Conservation (phyloP, 495 filamentous ascomycete species). For the Penicillium mononematosum region DNA sequence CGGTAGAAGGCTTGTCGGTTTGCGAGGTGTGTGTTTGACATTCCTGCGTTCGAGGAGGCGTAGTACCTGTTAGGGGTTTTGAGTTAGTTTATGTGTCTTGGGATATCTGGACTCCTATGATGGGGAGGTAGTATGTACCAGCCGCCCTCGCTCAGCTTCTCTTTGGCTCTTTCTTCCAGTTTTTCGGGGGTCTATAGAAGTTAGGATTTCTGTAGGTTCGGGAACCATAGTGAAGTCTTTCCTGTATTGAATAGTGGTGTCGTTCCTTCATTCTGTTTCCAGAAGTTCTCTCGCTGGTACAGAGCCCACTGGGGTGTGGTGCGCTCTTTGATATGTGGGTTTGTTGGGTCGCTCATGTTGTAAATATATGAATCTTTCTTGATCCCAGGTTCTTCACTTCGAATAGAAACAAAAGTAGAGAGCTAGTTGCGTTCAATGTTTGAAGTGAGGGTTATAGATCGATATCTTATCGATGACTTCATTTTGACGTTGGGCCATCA, state of each 20-base stretch:
- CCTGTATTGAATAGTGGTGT: slow-evolving; percentile 57
- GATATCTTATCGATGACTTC: slow-evolving; percentile 30
- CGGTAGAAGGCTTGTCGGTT: slow-evolving; percentile 70
- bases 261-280: slow-evolving; percentile 56
- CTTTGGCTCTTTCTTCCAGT: slow-evolving; percentile 57
- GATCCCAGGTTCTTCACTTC: background rate
- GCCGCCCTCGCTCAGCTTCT: slow-evolving; percentile 49
- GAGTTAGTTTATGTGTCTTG: background rate
- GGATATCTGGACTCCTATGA: background rate
- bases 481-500: slow-evolving; percentile 26
- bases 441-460: slow-evolving; percentile 1
- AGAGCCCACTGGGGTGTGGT: slow-evolving; percentile 60
- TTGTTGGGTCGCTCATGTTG: slow-evolving; percentile 55
- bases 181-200: slow-evolving; percentile 48
- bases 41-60: slow-evolving; percentile 64
- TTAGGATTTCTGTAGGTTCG: slow-evolving; percentile 1
- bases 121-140: slow-evolving; percentile 19
- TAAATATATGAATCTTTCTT: background rate
- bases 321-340: slow-evolving; percentile 54
- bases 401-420: background rate
- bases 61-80: slow-evolving; percentile 45
- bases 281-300: slow-evolving; percentile 63
- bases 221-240: slow-evolving; percentile 1
- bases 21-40: slow-evolving; percentile 62
- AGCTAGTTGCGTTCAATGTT: background rate